Evolutionary conservation across 768 basidiomycete species (phyloP), one percentile per base, ranked within the genome.

Genomic region (Pholiota molesta): DNA sequence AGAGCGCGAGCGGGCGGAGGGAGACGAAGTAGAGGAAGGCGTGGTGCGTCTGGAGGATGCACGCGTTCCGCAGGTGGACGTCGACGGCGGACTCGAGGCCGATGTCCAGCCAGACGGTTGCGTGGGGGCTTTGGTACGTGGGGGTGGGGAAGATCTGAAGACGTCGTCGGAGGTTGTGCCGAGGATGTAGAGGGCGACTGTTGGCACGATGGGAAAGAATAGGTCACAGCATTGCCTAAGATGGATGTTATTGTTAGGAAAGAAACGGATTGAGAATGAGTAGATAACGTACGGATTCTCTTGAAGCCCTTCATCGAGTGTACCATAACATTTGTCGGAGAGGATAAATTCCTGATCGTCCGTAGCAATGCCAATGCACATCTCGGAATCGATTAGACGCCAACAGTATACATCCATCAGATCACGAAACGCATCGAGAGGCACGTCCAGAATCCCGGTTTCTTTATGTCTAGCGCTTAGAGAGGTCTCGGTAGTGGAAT

Each of bases 31-130:
- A 82, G 19, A 87, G 73, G 47, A 72, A 75, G 7, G 72, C 62
- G 1, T 83, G 84, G 67, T 83, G 82, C 5, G 79, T 81, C 65
- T 84, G 84, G 14, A 88, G 79, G 49, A 87, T 75, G 70, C 85
- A 81, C 11, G 84, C 79, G 53, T 87, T 87, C 21, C 86, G 82
- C 29, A 87, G 74, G 65, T 86, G 83, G n/a, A 88, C 80, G 70
- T 88, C 86, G 1, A 77, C 75, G 0, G 79, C 78, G 0, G 78
- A 79, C 71, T 88, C 86, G 37, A 77, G 66, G 14, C 84, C 85
- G 21, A 82, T 74, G 55, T 83, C 78, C 40, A 87, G 65, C 66
- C 70, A 77, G n/a, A 79, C 65, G 6, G 68, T 70, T 0, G 68
- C 63, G 2, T 71, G 65, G 52, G 57, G 61, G 37, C 65, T 62